Percentiles rank a stretch among this genome's conserved stretches.
phyloP scores from a whole-genome alignment of 2,329 filamentous ascomycete genomes.

The Colletotrichum tabaci region DNA sequence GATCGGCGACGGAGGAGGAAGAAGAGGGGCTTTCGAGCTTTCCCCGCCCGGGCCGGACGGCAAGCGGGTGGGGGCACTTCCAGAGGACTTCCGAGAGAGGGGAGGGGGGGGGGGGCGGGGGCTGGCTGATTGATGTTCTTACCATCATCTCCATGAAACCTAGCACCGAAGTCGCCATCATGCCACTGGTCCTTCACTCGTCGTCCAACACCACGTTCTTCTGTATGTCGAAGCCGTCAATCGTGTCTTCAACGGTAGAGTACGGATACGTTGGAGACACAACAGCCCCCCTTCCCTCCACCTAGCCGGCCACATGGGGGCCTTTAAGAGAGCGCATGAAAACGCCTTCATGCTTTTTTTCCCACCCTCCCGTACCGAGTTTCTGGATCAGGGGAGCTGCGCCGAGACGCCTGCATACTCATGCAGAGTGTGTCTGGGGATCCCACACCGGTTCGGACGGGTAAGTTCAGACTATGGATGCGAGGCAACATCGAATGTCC shows the following conservation, averaged over 20 bases:
- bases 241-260: background rate
- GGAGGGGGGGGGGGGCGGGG: no score
- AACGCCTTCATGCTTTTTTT: conserved; percentile 4
- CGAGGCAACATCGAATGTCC: background rate
- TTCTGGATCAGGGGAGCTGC: conserved; percentile 17
- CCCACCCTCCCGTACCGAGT: background rate
- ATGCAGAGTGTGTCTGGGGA: background rate
- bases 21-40: background rate
- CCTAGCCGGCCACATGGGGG: background rate
- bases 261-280: background rate
- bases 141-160: conserved; percentile 32
- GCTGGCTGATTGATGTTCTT: background rate
- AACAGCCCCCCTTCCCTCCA: background rate
- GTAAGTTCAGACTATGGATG: background rate
- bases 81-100: no score
- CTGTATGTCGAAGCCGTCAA: no score
- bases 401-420: background rate
- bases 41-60: conserved; percentile 9
- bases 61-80: background rate
- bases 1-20: conserved; percentile 2
- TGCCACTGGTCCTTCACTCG: background rate
- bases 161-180: conserved; percentile 19
- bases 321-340: background rate
- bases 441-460: background rate
- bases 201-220: background rate